A percentile compares a stretch with the other conserved stretches of the same genome.
phyloP scores from a whole-genome alignment of 2,329 filamentous ascomycete genomes.

The Polytolypa hystricis region DNA sequence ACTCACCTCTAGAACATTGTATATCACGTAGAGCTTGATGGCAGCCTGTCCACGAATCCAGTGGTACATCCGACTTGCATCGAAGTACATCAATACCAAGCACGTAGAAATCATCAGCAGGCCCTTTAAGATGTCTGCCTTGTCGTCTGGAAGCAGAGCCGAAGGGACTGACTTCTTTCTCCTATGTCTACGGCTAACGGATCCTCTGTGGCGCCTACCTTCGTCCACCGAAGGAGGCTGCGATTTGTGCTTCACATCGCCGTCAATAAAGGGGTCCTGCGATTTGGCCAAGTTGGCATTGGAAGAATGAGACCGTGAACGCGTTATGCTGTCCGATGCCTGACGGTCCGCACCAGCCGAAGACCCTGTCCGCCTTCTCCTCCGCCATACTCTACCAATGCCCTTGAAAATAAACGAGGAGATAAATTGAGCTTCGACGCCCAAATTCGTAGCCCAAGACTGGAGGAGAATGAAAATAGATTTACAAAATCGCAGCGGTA shows the following conservation, averaged over 20 bases:
- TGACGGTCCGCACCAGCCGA: constrained; percentile 11
- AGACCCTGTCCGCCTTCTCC: constrained; percentile 19
- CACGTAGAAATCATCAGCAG: constrained; percentile 79
- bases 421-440: constrained; percentile 61
- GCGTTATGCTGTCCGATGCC: constrained; percentile 14
- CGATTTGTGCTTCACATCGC: constrained; percentile 3
- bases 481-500: constrained; percentile 77
- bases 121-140: constrained; percentile 88
- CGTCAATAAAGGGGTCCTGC: constrained; percentile 2
- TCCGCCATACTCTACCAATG: constrained; percentile 66
- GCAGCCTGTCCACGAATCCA: constrained; percentile 91
- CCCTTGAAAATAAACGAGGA: constrained; percentile 69
- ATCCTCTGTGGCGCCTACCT: constrained; percentile 19
- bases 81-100: constrained; percentile 73
- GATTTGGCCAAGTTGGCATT: constrained; percentile 13
- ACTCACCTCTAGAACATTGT: constrained; percentile 77
- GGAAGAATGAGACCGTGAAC: constrained; percentile 8
- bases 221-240: constrained; percentile 7
- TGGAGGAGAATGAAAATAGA: constrained; percentile 63
- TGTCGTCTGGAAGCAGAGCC: constrained; percentile 73
- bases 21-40: constrained; percentile 98
- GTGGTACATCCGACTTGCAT: constrained; percentile 96
- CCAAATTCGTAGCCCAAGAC: constrained; percentile 66
- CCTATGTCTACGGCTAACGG: constrained; percentile 45
- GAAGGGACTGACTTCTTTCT: constrained; percentile 79